Percentiles rank a stretch among this genome's conserved stretches.
phyloP scores from a whole-genome alignment of 768 basidiomycete genomes.

The Mycena galericulata region DNA sequence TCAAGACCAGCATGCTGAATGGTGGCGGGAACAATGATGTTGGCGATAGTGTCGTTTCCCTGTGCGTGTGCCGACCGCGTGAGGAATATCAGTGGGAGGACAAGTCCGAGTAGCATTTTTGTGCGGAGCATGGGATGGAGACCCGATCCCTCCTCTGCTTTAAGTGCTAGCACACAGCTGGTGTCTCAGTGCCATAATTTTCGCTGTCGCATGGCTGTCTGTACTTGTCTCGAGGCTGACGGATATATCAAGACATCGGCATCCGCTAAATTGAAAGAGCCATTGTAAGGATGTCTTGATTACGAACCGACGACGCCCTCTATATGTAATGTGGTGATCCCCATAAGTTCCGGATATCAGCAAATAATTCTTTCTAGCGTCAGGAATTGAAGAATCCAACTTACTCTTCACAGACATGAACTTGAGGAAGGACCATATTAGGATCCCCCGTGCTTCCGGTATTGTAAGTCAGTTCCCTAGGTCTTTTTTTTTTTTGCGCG shows the following conservation, averaged over 20 bases:
- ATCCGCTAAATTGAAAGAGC: neutral
- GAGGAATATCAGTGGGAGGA: neutral
- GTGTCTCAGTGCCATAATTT: neutral
- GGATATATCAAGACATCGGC: neutral
- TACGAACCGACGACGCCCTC: neutral
- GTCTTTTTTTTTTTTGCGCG: too few species aligned
- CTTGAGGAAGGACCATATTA: too few species aligned
- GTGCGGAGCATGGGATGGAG: neutral
- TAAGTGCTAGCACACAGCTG: neutral
- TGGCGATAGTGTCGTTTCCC: neutral
- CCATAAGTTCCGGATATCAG: neutral
- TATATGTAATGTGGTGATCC: neutral
- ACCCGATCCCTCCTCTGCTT: neutral
- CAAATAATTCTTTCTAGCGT: too few species aligned
- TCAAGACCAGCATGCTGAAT: neutral
- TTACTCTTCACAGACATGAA: too few species aligned
- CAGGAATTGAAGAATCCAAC: too few species aligned
- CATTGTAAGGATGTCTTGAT: neutral
- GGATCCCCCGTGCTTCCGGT: too few species aligned
- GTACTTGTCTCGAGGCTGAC: neutral
- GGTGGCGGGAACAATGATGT: neutral
- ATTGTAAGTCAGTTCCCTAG: too few species aligned
- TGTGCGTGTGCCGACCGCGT: neutral
- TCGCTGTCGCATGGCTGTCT: neutral
- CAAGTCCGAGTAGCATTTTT: conserved; percentile 1